Evolutionary conservation across 2,329 filamentous ascomycete genomes (phyloP).

Genomic region (Phaeosphaeria sp.): DNA sequence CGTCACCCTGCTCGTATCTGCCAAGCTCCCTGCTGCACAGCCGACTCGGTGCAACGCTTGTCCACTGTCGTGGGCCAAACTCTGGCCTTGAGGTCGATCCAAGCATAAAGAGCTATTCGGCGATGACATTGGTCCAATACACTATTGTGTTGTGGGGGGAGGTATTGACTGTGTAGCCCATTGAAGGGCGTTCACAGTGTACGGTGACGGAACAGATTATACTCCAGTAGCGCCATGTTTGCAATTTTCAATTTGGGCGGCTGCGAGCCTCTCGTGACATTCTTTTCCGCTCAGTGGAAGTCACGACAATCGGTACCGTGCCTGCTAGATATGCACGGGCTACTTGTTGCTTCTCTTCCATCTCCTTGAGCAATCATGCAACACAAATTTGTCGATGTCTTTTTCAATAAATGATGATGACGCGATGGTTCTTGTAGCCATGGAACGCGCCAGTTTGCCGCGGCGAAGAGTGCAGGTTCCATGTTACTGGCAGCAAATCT

Average conservation of each 20-base stretch:
- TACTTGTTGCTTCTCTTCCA: not conserved
- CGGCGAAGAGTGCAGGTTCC: not conserved
- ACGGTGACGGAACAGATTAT: not conserved
- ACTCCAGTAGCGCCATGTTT: not conserved
- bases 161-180: not conserved
- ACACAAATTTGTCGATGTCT: not conserved
- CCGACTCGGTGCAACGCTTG: not conserved
- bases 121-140: slow-evolving; percentile 2
- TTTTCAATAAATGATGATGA: not conserved
- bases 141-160: not conserved
- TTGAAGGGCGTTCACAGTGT: not conserved
- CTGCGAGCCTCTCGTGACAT: not conserved
- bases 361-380: not conserved
- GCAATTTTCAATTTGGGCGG: not conserved
- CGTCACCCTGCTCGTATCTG: slow-evolving; percentile 10
- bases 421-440: not conserved
- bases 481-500: not conserved
- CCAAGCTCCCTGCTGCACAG: slow-evolving; percentile 13
- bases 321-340: not conserved
- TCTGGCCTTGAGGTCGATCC: slow-evolving; percentile 17
- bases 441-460: not conserved
- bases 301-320: not conserved
- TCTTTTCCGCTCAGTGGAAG: not conserved
- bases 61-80: not conserved
- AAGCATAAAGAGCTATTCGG: not conserved